Conservation (phyloP, 768 basidiomycete species). For the Kwoniella sp. region DNA sequence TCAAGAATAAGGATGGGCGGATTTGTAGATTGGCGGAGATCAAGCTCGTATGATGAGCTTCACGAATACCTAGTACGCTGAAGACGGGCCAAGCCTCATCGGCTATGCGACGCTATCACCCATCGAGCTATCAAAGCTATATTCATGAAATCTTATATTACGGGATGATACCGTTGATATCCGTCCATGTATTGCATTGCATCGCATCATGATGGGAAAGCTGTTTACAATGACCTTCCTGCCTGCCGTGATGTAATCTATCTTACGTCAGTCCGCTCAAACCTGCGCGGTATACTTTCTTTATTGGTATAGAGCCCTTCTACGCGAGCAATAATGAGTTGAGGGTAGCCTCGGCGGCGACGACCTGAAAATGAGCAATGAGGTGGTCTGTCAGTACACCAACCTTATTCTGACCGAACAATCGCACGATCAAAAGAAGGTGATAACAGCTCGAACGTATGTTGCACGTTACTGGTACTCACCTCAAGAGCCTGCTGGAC, state of each 20-base stretch:
- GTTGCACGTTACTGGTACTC: too few relatives aligned
- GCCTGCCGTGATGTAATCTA: too few relatives aligned
- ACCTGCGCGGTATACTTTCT: too few relatives aligned
- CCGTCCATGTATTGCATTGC: not conserved
- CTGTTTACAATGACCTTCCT: not conserved
- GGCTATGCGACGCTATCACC: too few relatives aligned
- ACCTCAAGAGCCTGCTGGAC: slow-evolving; percentile 91
- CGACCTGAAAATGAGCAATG: slow-evolving; percentile 62
- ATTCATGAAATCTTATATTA: too few relatives aligned
- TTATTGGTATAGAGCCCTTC: too few relatives aligned
- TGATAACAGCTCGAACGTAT: too few relatives aligned
- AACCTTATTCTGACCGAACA: too few relatives aligned
- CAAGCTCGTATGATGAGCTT: not conserved
- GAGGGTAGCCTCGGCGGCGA: slow-evolving; percentile 80
- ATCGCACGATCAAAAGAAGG: slow-evolving; percentile 7
- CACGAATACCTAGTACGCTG: too few relatives aligned
- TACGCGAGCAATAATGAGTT: slow-evolving; percentile 57
- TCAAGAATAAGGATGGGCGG: slow-evolving; percentile 28
- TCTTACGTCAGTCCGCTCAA: too few relatives aligned
- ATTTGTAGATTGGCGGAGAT: slow-evolving; percentile 22
- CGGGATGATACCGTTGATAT: not conserved
- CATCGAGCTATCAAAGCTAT: too few relatives aligned
- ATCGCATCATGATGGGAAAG: not conserved
- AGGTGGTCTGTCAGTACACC: slow-evolving; percentile 1
- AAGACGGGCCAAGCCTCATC: too few relatives aligned